A percentile compares a stretch with the other conserved stretches of the same genome.
Conservation (phyloP, 73 alveolate genomes). For the Symbiodinium pilosum region DNA sequence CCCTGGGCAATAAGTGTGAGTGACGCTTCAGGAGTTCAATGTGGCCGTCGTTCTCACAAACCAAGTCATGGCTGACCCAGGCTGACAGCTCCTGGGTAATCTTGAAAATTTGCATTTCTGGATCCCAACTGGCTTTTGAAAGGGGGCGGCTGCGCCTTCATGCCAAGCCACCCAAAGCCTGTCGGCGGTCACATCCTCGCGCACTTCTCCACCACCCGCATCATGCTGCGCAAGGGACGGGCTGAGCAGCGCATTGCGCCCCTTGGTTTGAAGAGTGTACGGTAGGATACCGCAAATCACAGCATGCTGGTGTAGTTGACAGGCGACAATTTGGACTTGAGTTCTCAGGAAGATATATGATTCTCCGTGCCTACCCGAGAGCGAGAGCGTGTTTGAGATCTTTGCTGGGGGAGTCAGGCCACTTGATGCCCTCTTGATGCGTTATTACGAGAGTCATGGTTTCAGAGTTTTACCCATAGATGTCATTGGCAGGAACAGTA, state of each 20-base stretch:
- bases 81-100: no score
- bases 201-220: conserved; percentile 99
- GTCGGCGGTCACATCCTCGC: conserved; percentile 99
- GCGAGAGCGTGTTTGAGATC: conserved; percentile 95
- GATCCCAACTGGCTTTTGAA: background rate
- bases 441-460: background rate
- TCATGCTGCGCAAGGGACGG: conserved; percentile 98
- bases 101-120: background rate
- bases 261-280: background rate
- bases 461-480: background rate
- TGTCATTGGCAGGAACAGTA: background rate
- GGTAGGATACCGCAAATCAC: background rate
- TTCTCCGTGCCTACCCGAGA: conserved; percentile 99
- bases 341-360: conserved; percentile 97
- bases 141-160: conserved; percentile 95
- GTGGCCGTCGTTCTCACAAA: conserved; percentile 98
- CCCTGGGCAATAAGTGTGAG: background rate
- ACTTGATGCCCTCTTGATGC: no score
- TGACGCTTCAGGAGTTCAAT: conserved; percentile 96
- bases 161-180: conserved; percentile 99
- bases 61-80: conserved; percentile 99
- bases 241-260: conserved; percentile 98
- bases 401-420: conserved; percentile 62
- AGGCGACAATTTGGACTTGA: background rate
- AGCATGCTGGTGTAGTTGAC: background rate